phyloP scores from a whole-genome alignment of 345 rosid species.

The Ceriops zippeliana region DNA sequence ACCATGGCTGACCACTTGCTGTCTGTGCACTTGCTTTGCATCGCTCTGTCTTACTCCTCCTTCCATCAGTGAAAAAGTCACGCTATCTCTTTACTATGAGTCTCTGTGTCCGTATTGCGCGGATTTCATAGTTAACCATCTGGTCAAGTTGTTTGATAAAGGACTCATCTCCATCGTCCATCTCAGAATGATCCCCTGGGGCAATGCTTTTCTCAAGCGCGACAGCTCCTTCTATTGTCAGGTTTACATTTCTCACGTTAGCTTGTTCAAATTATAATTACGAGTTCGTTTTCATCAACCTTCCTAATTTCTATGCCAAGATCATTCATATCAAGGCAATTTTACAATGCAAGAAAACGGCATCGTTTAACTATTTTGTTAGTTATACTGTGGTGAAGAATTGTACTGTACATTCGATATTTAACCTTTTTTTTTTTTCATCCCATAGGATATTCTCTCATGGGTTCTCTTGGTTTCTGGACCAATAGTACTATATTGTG shows the following conservation, averaged over 20 bases:
- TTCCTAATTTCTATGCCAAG: no score
- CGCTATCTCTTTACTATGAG: conserved; percentile 69
- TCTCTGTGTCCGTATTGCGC: conserved; percentile 69
- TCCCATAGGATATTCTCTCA: no score
- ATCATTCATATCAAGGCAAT: no score
- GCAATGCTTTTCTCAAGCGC: conserved; percentile 47
- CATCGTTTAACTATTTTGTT: no score
- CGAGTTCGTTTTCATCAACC: not conserved
- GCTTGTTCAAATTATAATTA: not conserved
- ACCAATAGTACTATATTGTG: not conserved
- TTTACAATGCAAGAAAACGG: no score
- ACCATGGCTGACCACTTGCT: conserved; percentile 2
- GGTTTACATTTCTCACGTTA: conserved; percentile 31
- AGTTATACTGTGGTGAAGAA: no score
- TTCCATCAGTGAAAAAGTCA: conserved; percentile 35
- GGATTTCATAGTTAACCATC: conserved; percentile 65
- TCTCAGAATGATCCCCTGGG: conserved; percentile 81
- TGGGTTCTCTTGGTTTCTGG: not conserved
- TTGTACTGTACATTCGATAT: no score
- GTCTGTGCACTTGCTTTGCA: conserved; percentile 4
- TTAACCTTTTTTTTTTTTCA: no score
- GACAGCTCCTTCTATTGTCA: conserved; percentile 59
- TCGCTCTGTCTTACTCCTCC: conserved; percentile 4
- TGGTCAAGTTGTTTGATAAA: conserved; percentile 49
- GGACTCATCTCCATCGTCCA: conserved; percentile 60